Base-by-base conservation (phyloP, 257 asterid species). In the Nicotiana tomentosiformis region DNA sequence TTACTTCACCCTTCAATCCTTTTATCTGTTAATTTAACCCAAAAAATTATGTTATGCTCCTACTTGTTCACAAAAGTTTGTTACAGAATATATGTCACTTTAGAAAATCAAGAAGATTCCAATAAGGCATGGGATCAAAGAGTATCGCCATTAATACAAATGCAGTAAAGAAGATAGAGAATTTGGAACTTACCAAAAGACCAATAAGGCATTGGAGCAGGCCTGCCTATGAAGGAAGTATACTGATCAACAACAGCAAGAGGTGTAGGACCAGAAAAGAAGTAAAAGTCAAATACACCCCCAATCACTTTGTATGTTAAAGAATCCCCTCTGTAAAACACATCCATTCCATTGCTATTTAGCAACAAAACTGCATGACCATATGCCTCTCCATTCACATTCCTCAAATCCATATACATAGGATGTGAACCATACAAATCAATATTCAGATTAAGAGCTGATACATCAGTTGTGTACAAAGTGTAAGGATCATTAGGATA, bases 401-500 rank as follows among this genome's bases (percentile, higher is more conserved):
- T 33, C 17, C 88, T 23, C 15, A 86, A 43, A 46, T 86, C 88
- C 84, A 83, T 85, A 80, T 96, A 92, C 81, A 96, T 94, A 0
- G 99, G 99, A 81, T 94, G 99, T 0, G 97, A 91, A 1, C 99
- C 98, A 60, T 96, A 96, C 78, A 96, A 81, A 46, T 96, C 94
- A 80, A 93, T 55, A 81, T 94, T 96, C 29, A 57, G 10, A 51
- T 86, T 92, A 3, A 84, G 83, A 66, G 97, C 92, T 3, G 23
- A 90, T 5, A 89, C 89, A 86, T 94, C 99, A 18, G 96, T 91
- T 66, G 91, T 91, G 89, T 91, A 98, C 98, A 96, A 1, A 91
- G 91, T 4, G 98, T 94, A 32, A 94, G 88, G 1, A 88, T 92
- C 87, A 92, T 96, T 66, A 84, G 85, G 16, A 69, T 95, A 81